Evolutionary conservation across 352 stramenopile species (phyloP), one percentile per base, ranked within the genome.

Genomic region (Blastocystis sp.): DNA sequence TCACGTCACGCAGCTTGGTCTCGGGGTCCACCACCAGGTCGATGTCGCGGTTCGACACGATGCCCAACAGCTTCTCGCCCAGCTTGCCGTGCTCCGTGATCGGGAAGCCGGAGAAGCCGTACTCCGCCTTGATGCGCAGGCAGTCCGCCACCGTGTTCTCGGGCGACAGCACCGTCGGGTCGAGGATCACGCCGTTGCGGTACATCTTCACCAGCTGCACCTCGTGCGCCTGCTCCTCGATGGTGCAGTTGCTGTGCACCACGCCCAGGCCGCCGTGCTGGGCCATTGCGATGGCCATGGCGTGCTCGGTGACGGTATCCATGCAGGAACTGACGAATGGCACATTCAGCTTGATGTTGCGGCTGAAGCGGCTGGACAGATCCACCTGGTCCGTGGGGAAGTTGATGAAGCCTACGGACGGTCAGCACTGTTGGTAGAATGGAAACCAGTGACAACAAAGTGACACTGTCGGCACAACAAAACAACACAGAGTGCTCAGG

Each of bases 211-310:
- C 88, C 28, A 95, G 91, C 48, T 90, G 90, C 90, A 97, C 94
- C 89, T 95, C 93, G 89, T 95, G 94, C 38, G 93, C 96, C 91
- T 99, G 97, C 86, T 98, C 96, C 88, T 98, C 94, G 41, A 98
- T 90, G 41, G 92, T 96, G 92, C 98, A 98, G 93, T 99, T 99
- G 91, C 98, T 99, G 92, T 99, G 97, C 89, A 99, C 98, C 89
- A 99, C 97, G 45, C 97, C 97, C 87, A 99, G 98, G 52, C 95
- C 95, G 60, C 97, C 97, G 91, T 99, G 95, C 53, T 99, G 92
- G 5, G 97, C 97, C 96, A 99, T 98, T 76, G 93, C 93, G 88
- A 99, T 99, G 66, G 97, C 97, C 96, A 99, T 99, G 66, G 95
- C 93, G 90, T 97, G 92, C 92, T 99, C 97, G 70, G 97, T 99